Evolutionary conservation across 2,329 filamentous ascomycete species (phyloP).

Genomic region (Colletotrichum gigasporum): DNA sequence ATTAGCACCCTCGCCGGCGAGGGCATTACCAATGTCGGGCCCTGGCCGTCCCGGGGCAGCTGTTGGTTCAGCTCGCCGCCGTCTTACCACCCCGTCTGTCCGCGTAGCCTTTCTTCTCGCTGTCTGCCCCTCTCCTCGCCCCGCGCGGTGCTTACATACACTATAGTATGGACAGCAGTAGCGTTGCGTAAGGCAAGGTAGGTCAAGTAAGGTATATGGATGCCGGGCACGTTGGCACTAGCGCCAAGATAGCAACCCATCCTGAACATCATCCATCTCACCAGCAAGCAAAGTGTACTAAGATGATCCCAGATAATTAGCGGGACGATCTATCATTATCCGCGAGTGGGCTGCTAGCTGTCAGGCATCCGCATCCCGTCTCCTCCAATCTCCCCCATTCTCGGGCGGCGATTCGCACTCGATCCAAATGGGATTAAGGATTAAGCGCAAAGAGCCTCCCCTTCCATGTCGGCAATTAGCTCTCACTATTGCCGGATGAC

Average conservation of each 20-base stretch:
- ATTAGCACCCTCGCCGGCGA: constrained; percentile 11
- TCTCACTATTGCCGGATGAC: constrained; percentile 19
- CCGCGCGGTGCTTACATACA: neutral
- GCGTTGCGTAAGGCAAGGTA: too few relatives aligned
- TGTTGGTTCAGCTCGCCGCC: constrained; percentile 3
- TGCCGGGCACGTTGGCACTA: constrained; percentile 11
- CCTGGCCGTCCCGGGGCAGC: neutral
- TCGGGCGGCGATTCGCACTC: too few relatives aligned
- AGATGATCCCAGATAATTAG: constrained; percentile 8
- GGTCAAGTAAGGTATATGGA: too few relatives aligned
- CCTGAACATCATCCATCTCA: too few relatives aligned
- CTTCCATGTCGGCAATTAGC: constrained; percentile 9
- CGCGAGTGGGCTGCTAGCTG: constrained; percentile 15
- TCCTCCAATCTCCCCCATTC: neutral
- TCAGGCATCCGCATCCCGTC: constrained; percentile 12
- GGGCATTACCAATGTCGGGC: neutral
- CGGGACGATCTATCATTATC: constrained; percentile 15
- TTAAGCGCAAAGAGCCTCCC: constrained; percentile 22
- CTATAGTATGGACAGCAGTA: too few relatives aligned
- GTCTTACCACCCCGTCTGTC: constrained; percentile 6
- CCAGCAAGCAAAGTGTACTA: neutral
- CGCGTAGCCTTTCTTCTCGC: neutral
- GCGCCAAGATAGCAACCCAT: neutral
- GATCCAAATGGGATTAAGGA: neutral
- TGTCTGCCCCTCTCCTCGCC: neutral